Conservation (phyloP, 306 rosid species). For the Cicer yamashitae region DNA sequence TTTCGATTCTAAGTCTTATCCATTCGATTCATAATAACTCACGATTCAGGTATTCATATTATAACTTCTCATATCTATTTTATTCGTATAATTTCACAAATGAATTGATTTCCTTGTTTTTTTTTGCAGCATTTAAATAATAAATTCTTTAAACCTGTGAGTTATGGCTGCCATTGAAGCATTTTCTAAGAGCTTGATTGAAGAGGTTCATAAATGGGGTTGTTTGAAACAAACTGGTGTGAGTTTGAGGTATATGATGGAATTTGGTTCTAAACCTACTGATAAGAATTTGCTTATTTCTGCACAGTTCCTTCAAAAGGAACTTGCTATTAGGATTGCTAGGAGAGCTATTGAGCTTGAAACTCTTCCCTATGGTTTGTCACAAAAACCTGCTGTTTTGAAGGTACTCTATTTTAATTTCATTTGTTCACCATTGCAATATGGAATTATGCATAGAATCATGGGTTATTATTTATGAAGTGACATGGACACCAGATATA, state of each 20-base stretch:
- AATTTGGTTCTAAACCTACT: constrained; percentile 73
- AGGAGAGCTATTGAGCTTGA: constrained; percentile 81
- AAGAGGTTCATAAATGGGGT: constrained; percentile 83
- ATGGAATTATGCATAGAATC: background rate
- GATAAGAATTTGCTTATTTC: constrained; percentile 63
- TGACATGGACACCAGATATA: background rate
- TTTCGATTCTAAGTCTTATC: too few species aligned
- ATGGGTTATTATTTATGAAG: background rate
- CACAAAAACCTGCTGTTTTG: constrained; percentile 74
- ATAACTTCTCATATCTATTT: background rate
- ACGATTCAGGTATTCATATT: constrained; percentile 8
- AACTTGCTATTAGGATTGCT: constrained; percentile 85
- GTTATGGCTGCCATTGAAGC: constrained; percentile 70
- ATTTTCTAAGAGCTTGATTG: constrained; percentile 67
- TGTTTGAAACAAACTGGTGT: constrained; percentile 86
- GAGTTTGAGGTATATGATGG: constrained; percentile 87
- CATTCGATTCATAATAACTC: background rate
- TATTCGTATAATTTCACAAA: background rate
- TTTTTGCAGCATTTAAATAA: background rate
- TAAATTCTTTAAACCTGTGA: background rate
- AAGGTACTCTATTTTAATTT: constrained; percentile 49
- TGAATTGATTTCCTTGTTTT: background rate
- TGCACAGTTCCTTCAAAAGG: constrained; percentile 90
- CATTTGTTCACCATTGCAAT: background rate
- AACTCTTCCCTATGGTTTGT: constrained; percentile 78